These are phyloP conservation scores for Dendrocalamus latiflorus DNA, from an alignment of 202 grass and related monocot species.

Conservation along the genomic window DNA sequence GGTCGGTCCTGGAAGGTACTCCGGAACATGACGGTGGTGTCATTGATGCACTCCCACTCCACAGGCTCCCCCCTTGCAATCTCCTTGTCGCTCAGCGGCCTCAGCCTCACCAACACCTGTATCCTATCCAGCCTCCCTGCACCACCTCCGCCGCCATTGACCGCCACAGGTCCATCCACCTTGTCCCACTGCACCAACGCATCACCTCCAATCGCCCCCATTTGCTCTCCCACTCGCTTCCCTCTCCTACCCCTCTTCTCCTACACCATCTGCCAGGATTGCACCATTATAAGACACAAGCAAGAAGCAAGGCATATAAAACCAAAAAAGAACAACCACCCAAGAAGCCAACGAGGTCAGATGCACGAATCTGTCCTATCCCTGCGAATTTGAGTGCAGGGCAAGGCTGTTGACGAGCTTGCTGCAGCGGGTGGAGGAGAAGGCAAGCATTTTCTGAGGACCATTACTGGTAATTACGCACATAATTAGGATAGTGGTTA, in stretches of 20 bases:
- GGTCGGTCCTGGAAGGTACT: conserved; percentile 68
- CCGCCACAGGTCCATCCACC: conserved; percentile 26
- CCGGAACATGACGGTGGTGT: conserved; percentile 75
- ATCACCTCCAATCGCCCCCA: conserved; percentile 69
- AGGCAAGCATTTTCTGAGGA: no score
- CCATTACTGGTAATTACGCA: no score
- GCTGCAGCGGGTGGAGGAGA: no score
- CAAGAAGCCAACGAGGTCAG: no score
- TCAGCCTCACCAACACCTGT: conserved; percentile 77
- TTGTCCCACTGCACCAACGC: conserved; percentile 41
- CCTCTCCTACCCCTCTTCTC: background rate
- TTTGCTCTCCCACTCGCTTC: conserved; percentile 22
- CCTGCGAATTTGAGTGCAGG: no score
- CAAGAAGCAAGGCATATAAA: no score
- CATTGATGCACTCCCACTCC: conserved; percentile 97
- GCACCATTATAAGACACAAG: no score
- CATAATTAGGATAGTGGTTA: no score
- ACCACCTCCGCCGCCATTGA: conserved; percentile 34
- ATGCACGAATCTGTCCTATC: no score
- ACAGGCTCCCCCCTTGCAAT: conserved; percentile 56
- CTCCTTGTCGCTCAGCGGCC: conserved; percentile 82
- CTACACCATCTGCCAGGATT: no score
- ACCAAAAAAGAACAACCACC: no score
- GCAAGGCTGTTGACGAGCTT: no score
- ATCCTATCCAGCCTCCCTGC: conserved; percentile 64